A percentile compares a stretch with the other conserved stretches of the same genome.
These are phyloP conservation scores for Phytophthora multivora DNA, from an alignment of 352 stramenopile genomes.

Conservation along the genomic window DNA sequence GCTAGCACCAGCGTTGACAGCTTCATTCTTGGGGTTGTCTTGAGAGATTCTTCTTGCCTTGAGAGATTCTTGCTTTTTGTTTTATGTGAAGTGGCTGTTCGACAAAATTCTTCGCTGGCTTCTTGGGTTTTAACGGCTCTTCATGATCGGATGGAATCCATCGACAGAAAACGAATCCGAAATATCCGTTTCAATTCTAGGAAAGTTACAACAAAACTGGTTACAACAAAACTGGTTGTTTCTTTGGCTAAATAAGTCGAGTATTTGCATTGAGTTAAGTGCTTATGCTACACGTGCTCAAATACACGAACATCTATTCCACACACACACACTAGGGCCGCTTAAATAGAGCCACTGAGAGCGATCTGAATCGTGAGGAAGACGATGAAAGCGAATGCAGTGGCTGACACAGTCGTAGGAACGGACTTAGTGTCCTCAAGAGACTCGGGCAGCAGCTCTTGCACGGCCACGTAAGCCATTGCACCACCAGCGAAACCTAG, in stretches of 20 bases:
- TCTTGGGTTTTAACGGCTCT: conserved; percentile 17
- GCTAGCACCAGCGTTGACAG: conserved; percentile 16
- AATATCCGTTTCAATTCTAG: conserved; percentile 3
- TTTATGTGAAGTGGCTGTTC: conserved; percentile 11
- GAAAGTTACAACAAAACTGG: no score
- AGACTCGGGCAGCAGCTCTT: conserved; percentile 82
- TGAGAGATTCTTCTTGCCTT: neutral
- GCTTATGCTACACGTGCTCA: neutral
- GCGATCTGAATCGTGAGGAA: conserved; percentile 86
- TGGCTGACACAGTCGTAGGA: conserved; percentile 66
- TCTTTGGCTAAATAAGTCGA: conserved; percentile 26
- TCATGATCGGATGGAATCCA: conserved; percentile 13
- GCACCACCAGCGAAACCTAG: conserved; percentile 97
- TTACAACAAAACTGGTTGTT: neutral
- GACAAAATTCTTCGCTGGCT: conserved; percentile 14
- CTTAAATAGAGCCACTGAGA: conserved; percentile 61
- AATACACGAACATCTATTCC: conserved; percentile 22
- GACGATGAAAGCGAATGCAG: conserved; percentile 76
- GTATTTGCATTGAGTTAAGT: conserved; percentile 14
- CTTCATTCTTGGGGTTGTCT: conserved; percentile 28
- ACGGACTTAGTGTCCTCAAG: conserved; percentile 87
- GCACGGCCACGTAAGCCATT: conserved; percentile 96
- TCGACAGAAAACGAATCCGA: neutral
- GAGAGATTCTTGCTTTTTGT: neutral
- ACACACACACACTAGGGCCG: neutral